These are phyloP conservation scores for Gomphus bonarii DNA, from an alignment of 1,284 basidiomycete species.

Conservation along the genomic window DNA sequence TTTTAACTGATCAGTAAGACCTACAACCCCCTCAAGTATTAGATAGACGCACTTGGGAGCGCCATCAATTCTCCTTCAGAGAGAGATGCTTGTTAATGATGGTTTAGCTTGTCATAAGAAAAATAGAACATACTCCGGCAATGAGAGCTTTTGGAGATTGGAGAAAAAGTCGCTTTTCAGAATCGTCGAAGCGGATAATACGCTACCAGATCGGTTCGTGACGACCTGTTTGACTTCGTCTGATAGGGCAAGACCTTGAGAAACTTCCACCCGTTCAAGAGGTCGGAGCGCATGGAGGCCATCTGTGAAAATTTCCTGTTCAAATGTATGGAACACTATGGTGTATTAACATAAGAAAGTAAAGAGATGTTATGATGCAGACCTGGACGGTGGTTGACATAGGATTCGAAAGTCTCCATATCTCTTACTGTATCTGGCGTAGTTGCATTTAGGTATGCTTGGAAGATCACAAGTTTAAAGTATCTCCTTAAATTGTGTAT, in stretches of 20 bases:
- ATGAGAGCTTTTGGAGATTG: constrained; percentile 88
- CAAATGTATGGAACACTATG: constrained; percentile 88
- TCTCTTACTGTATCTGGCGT: constrained; percentile 73
- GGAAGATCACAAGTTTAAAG: constrained; percentile 89
- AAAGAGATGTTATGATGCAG: constrained; percentile 15
- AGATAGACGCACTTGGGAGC: constrained; percentile 51
- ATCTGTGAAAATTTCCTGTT: constrained; percentile 81
- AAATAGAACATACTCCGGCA: constrained; percentile 64
- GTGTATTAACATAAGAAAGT: background rate
- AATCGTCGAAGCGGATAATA: constrained; percentile 89
- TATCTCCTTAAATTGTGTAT: constrained; percentile 79
- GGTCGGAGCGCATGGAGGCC: constrained; percentile 78
- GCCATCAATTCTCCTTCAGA: constrained; percentile 75
- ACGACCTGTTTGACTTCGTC: constrained; percentile 87
- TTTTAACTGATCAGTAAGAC: background rate
- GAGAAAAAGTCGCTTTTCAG: constrained; percentile 97
- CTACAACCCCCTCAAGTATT: background rate
- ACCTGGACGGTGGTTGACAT: constrained; percentile 77
- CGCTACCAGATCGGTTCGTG: constrained; percentile 73
- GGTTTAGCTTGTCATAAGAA: background rate
- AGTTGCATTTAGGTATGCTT: constrained; percentile 85
- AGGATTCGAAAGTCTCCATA: constrained; percentile 72
- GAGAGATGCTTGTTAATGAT: background rate
- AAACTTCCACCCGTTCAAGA: constrained; percentile 64
- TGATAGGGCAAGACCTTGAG: constrained; percentile 72